Evolutionary conservation across 2,329 filamentous ascomycete species (phyloP).

Genomic region (Fonsecaea multimorphosa): DNA sequence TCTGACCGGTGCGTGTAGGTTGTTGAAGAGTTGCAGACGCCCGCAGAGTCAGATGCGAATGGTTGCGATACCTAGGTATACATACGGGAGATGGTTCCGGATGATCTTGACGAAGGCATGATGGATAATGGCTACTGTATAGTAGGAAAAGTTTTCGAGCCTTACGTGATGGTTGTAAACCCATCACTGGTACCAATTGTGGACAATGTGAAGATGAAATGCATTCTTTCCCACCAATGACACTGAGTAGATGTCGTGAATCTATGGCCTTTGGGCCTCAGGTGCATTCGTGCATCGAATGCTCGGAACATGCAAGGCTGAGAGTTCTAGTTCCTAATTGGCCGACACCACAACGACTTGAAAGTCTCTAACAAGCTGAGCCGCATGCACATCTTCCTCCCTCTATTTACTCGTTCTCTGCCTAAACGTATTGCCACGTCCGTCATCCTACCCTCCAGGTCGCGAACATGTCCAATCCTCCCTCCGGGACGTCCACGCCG

Average conservation of each 20-base stretch:
- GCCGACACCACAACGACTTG: background rate
- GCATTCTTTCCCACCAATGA: background rate
- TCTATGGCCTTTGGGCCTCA: background rate
- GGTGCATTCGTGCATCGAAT: background rate
- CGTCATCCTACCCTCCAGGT: background rate
- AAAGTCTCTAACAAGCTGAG: background rate
- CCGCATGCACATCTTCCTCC: background rate
- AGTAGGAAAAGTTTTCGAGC: constrained; percentile 1
- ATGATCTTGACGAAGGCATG: background rate
- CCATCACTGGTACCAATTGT: background rate
- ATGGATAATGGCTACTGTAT: background rate
- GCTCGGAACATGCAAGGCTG: background rate
- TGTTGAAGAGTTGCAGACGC: background rate
- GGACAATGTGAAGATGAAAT: background rate
- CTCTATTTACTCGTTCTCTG: background rate
- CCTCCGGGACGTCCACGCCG: constrained; percentile 52
- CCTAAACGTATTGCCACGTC: background rate
- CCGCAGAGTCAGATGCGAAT: background rate
- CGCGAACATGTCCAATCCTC: constrained; percentile 42
- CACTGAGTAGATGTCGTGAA: background rate
- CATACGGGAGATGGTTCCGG: background rate
- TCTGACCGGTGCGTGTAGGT: constrained; percentile 33
- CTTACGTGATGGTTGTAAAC: background rate
- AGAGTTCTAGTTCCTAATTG: background rate
- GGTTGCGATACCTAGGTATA: background rate